Base-by-base conservation (phyloP, 306 rosid genomes). In the Trifolium fragiferum region DNA sequence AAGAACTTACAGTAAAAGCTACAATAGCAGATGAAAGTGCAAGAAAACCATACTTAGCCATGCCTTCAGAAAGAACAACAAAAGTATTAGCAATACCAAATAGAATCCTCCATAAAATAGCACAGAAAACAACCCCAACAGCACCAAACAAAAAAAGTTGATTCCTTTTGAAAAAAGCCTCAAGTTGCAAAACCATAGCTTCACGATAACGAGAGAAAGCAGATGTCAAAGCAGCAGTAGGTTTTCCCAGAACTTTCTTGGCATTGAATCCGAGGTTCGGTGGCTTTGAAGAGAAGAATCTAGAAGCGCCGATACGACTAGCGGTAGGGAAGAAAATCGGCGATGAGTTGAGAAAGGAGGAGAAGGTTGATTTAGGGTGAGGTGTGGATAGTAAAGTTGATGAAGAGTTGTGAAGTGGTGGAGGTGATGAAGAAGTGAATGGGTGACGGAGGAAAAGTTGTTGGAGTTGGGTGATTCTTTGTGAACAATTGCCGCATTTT, bases 31-130 rank as follows among this genome's bases (percentile, higher is more conserved):
- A 77, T n/a, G 99, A 90, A 61, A 94, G 88, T 68, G 97, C 96
- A 30, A 91, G 91, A 76, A 94, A 91, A 41, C 99, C 97, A 76
- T 90, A 94, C 93, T 91, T 94, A 49, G 98, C 98, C 92, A 94
- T 77, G 71, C 98, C 95, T 81, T 94, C 98, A 6, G 96, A 90
- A 49, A 91, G 27, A 3, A 86, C 85, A 76, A 94, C 74, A 65
- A 94, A 90, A 66, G 92, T 79, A 65, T 72, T 91, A 0, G 97
- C 97, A 37, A 94, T 46, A 30, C 95, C 97, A 72, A 87, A 90
- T 86, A 94, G 90, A 69, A 87, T 38, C 84, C 82, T 85, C 99
- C 99, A 94, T 0, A 91, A 87, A 53, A 94, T 0, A 40, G 84
- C 88, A 76, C 99, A 94, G 14, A 90, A 72, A 49, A 94, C 0